Evolutionary conservation across 2,329 filamentous ascomycete genomes (phyloP).

Genomic region (Apiospora sp.): DNA sequence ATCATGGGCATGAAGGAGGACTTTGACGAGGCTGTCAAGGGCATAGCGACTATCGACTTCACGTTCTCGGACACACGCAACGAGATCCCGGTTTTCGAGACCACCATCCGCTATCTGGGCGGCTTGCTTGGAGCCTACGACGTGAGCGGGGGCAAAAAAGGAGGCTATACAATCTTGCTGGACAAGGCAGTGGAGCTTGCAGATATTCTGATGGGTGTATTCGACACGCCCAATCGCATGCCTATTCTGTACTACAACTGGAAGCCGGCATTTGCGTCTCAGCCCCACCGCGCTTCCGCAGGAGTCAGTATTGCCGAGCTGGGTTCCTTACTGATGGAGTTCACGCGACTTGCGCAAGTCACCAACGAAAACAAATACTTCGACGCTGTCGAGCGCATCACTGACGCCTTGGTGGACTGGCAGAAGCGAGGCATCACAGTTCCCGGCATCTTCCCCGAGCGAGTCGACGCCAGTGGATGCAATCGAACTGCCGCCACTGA

Average conservation of each 20-base stretch:
- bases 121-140: conserved; percentile 88
- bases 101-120: conserved; percentile 89
- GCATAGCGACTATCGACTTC: conserved; percentile 75
- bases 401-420: conserved; percentile 77
- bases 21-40: conserved; percentile 69
- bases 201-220: conserved; percentile 75
- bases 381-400: conserved; percentile 87
- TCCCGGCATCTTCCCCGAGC: conserved; percentile 82
- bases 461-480: conserved; percentile 82
- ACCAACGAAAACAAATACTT: conserved; percentile 86
- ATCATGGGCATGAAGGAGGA: conserved; percentile 75
- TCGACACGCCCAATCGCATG: conserved; percentile 93
- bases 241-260: conserved; percentile 83
- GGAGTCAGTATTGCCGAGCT: conserved; percentile 70
- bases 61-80: conserved; percentile 68
- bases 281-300: conserved; percentile 67
- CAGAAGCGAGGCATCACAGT: conserved; percentile 74
- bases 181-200: conserved; percentile 77
- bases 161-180: conserved; percentile 69
- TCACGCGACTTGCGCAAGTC: conserved; percentile 86
- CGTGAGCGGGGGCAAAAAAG: conserved; percentile 69
- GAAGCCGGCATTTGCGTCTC: conserved; percentile 70
- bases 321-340: conserved; percentile 85
- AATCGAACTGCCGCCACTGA: conserved; percentile 60
- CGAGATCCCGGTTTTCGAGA: conserved; percentile 91